Conservation (phyloP, 495 filamentous ascomycete species). For the Sporormia fimetaria region DNA sequence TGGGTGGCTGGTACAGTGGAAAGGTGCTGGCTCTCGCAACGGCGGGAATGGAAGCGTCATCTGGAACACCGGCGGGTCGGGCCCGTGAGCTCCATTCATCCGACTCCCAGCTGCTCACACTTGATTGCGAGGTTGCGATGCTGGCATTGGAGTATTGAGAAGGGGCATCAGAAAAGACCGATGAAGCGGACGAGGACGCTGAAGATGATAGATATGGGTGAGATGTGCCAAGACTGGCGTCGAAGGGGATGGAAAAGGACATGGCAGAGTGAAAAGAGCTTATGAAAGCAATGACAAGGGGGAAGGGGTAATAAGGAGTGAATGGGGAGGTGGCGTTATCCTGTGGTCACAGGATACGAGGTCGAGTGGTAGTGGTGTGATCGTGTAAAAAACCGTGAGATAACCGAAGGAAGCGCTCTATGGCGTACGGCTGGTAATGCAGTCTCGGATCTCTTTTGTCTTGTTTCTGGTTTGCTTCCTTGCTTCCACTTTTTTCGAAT, state of each 20-base stretch:
- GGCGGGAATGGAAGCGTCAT: conserved; percentile 4
- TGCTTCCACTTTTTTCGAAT: too few relatives aligned
- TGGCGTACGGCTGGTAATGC: conserved; percentile 19
- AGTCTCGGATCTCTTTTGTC: conserved; percentile 4
- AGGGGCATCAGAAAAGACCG: conserved; percentile 65
- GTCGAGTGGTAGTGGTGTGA: conserved; percentile 27
- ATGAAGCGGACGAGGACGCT: conserved; percentile 61
- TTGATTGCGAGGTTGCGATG: conserved; percentile 8
- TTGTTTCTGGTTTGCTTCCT: too few relatives aligned
- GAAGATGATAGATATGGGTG: conserved; percentile 56
- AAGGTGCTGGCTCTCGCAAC: conserved; percentile 20
- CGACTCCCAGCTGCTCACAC: conserved; percentile 14
- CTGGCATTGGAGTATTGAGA: conserved; percentile 37
- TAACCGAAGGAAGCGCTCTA: conserved; percentile 23
- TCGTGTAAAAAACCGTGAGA: conserved; percentile 24
- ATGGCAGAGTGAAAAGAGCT: conserved; percentile 12
- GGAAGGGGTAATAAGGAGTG: conserved; percentile 17
- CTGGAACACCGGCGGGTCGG: background rate
- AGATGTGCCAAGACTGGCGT: conserved; percentile 40
- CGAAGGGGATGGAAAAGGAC: conserved; percentile 20
- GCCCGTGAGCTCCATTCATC: conserved; percentile 21
- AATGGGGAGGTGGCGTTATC: conserved; percentile 19
- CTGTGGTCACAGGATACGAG: conserved; percentile 8
- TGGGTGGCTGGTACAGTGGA: conserved; percentile 21
- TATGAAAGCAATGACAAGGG: conserved; percentile 7